These are phyloP conservation scores for Meyerozyma sp. DNA, from an alignment of 1,139 yeast genomes.

Conservation along the genomic window DNA sequence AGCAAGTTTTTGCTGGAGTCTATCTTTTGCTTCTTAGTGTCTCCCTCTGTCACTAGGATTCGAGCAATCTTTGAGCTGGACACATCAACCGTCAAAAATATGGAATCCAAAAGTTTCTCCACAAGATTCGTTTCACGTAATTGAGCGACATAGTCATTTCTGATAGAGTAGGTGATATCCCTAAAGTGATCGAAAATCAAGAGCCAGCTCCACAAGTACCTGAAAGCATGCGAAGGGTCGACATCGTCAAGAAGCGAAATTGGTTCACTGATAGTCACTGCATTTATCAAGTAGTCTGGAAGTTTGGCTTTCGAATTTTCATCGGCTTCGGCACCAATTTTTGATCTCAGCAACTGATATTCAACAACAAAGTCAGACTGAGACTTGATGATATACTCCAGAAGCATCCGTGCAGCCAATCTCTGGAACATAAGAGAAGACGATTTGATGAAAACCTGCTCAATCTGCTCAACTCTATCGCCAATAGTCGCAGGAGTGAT, in stretches of 20 bases:
- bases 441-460: slow-evolving; percentile 16
- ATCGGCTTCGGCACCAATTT: slow-evolving; percentile 10
- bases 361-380: slow-evolving; percentile 62
- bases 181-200: slow-evolving; percentile 59
- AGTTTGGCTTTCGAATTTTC: slow-evolving; percentile 22
- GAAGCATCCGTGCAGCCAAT: slow-evolving; percentile 31
- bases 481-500: slow-evolving; percentile 11
- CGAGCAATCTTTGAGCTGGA: slow-evolving; percentile 28
- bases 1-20: slow-evolving; percentile 12
- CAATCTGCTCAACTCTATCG: slow-evolving; percentile 14
- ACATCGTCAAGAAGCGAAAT: slow-evolving; percentile 24
- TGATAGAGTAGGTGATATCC: slow-evolving; percentile 59
- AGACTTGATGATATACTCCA: slow-evolving; percentile 23
- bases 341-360: slow-evolving; percentile 43
- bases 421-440: slow-evolving; percentile 28
- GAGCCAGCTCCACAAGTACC: slow-evolving; percentile 68
- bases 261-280: slow-evolving; percentile 11
- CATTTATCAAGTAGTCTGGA: slow-evolving; percentile 27
- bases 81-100: slow-evolving; percentile 46
- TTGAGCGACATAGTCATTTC: slow-evolving; percentile 56
- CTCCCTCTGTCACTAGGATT: slow-evolving; percentile 14
- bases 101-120: slow-evolving; percentile 41
- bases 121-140: slow-evolving; percentile 45
- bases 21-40: slow-evolving; percentile 3
- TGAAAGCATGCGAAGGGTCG: slow-evolving; percentile 25